Percentiles rank a stretch among this genome's conserved stretches.
These are phyloP conservation scores for Cylindrotheca closterium DNA, from an alignment of 108 stramenopile genomes.

Conservation along the genomic window DNA sequence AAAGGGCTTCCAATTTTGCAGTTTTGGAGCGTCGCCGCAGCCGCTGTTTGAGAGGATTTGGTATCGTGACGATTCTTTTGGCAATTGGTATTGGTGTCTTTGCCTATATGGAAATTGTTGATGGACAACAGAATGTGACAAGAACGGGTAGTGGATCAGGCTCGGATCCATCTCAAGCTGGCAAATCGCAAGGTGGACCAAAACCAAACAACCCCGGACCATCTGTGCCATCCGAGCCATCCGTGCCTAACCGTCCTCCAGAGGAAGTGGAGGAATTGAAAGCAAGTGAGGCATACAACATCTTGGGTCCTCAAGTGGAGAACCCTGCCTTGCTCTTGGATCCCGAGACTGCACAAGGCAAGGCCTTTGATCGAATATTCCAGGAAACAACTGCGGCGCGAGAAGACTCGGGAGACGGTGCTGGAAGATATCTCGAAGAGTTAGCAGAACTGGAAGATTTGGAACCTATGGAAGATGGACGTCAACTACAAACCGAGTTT, in stretches of 20 bases:
- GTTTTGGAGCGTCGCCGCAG: too few relatives aligned
- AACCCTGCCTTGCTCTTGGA: conserved; percentile 20
- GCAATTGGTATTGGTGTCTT: too few relatives aligned
- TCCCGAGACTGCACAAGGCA: conserved; percentile 28
- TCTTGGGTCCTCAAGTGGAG: not conserved
- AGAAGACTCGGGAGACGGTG: not conserved
- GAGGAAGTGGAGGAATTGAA: not conserved
- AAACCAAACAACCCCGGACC: not conserved
- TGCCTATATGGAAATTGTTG: too few relatives aligned
- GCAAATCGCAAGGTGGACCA: too few relatives aligned
- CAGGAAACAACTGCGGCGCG: conserved; percentile 1
- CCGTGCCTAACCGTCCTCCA: not conserved
- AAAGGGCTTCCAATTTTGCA: too few relatives aligned
- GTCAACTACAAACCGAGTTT: conserved; percentile 3
- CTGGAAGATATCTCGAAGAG: not conserved
- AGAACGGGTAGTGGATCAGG: too few relatives aligned
- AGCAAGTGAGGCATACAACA: not conserved
- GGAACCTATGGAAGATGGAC: too few relatives aligned
- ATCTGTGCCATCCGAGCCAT: not conserved
- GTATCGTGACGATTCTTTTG: too few relatives aligned
- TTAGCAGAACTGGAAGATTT: not conserved
- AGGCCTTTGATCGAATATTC: conserved; percentile 26
- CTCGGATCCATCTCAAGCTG: too few relatives aligned
- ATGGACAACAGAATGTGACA: too few relatives aligned
- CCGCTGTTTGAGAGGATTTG: too few relatives aligned